Percentiles rank a stretch among this genome's conserved stretches.
These are phyloP conservation scores for Phaeosphaeria sp. DNA, from an alignment of 2,329 filamentous ascomycete genomes.

Conservation along the genomic window DNA sequence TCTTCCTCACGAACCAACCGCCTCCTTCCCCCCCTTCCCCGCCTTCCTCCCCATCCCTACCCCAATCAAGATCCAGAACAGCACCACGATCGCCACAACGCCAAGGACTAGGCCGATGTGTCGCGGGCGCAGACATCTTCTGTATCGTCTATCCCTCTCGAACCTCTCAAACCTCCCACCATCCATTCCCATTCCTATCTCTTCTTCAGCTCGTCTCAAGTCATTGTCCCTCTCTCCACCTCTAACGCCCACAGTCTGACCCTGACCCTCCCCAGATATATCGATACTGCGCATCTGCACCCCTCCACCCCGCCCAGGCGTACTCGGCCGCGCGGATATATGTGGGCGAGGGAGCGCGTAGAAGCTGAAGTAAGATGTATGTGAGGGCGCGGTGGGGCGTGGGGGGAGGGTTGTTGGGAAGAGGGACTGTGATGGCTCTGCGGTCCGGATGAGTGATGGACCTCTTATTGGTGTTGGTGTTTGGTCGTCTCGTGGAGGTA, in stretches of 20 bases:
- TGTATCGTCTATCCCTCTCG: neutral
- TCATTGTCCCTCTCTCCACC: neutral
- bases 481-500: no score
- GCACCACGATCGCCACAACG: neutral
- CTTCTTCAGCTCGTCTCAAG: neutral
- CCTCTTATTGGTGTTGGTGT: neutral
- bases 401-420: neutral
- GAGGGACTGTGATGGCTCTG: neutral
- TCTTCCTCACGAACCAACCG: neutral
- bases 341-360: neutral
- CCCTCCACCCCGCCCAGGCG: neutral
- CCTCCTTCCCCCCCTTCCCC: neutral
- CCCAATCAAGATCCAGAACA: slow-evolving; percentile 2
- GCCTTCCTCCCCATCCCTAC: neutral
- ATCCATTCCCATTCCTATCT: neutral
- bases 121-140: neutral
- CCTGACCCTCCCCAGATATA: neutral
- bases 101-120: neutral
- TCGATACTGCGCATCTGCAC: neutral
- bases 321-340: neutral
- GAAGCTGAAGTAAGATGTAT: neutral
- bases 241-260: neutral
- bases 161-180: neutral
- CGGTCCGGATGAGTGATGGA: neutral
- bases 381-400: neutral